Percentiles rank a stretch among this genome's conserved stretches.
phyloP scores from a whole-genome alignment of 2,329 filamentous ascomycete genomes.

The Venturia pyrina region DNA sequence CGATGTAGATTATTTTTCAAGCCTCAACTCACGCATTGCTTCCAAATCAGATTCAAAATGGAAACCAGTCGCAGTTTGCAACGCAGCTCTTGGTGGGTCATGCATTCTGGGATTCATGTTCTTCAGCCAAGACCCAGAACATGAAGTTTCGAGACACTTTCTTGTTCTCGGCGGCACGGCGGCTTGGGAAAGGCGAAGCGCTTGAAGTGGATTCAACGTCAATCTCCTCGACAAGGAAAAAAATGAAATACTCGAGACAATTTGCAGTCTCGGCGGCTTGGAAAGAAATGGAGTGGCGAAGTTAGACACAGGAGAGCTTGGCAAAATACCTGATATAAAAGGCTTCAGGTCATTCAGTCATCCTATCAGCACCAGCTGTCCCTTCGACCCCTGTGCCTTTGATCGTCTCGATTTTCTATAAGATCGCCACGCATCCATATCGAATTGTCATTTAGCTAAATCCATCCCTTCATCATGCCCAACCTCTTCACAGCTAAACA shows the following conservation, averaged over 20 bases:
- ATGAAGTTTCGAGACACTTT: not conserved
- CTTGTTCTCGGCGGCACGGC: not conserved
- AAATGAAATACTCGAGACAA: not conserved
- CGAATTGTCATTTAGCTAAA: not conserved
- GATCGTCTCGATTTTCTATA: not conserved
- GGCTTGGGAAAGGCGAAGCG: not conserved
- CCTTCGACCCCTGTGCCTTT: not conserved
- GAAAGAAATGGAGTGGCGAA: not conserved
- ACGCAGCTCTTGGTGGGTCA: not conserved
- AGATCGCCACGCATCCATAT: not conserved
- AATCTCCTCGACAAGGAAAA: not conserved
- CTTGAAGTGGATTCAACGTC: not conserved
- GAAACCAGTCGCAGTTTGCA: not conserved
- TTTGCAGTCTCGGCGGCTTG: not conserved
- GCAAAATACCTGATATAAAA: not conserved
- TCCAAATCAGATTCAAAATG: not conserved
- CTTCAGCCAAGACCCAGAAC: not conserved
- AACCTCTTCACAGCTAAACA: not conserved
- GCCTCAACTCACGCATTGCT: too few species aligned
- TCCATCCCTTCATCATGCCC: not conserved
- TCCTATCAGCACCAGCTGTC: not conserved
- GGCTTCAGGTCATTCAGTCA: not conserved
- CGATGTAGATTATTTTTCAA: too few species aligned
- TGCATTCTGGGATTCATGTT: not conserved
- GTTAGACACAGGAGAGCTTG: not conserved